phyloP scores from a whole-genome alignment of 148 eudicot genomes.

The Chenopodium berlandieri region DNA sequence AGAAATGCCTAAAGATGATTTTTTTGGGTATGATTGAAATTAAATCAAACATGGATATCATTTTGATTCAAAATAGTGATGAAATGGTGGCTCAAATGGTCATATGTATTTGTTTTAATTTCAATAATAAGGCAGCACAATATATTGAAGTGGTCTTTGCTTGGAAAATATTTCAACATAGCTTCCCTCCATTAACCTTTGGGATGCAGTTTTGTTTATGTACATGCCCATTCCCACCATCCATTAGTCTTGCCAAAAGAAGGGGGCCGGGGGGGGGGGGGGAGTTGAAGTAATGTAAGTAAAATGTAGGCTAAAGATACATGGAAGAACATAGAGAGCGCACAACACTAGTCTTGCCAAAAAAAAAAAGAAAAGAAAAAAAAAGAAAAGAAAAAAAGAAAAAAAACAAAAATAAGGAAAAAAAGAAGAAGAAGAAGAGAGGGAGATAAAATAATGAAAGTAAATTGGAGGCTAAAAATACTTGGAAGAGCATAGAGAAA shows the following conservation, averaged over 20 bases:
- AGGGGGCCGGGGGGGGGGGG: too few species aligned
- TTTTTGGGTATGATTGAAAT: background rate
- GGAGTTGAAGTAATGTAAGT: too few species aligned
- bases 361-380: too few species aligned
- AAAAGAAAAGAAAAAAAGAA: too few species aligned
- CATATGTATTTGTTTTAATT: background rate
- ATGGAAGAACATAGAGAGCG: too few species aligned
- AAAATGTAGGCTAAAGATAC: too few species aligned
- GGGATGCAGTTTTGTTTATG: too few species aligned
- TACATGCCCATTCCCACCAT: too few species aligned
- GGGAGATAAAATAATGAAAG: background rate
- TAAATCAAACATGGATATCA: background rate
- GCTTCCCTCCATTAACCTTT: background rate
- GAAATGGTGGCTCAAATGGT: background rate
- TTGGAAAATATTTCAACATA: background rate
- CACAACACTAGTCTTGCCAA: too few species aligned
- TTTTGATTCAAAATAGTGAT: background rate
- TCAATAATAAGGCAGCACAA: background rate
- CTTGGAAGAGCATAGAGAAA: background rate
- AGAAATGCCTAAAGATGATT: background rate
- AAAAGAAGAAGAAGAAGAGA: background rate
- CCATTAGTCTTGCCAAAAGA: background rate
- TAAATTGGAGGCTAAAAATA: background rate
- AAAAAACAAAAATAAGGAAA: background rate
- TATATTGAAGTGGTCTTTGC: slow-evolving; percentile 3